Base-by-base conservation (phyloP, 2,329 filamentous ascomycete species). In the Diaporthe ampelina region DNA sequence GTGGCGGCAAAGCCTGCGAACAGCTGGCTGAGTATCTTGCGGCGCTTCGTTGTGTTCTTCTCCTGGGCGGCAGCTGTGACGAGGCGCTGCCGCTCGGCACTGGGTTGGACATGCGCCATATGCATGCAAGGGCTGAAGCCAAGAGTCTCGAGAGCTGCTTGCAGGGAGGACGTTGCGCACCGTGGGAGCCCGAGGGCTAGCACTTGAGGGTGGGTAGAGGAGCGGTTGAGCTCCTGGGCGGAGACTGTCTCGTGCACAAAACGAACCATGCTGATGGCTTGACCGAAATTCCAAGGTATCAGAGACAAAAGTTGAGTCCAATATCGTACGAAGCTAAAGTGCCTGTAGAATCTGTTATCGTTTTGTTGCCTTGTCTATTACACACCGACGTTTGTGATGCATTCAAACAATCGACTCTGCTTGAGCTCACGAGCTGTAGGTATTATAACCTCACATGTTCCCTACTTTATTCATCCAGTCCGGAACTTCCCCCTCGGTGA, bases 161-260 rank as follows among this genome's bases (percentile, higher is more conserved):
- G 81, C 40, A 84, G 76, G 9, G 82, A 84, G 5, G 81, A 82
- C 0, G 82, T 84, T 10, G 81, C 82, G 26, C 81, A 82, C 32
- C 81, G 80, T 13, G 81, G 79, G n/a, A 82, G 79, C 6, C 82
- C 82, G 13, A 75, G 63, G 26, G 73, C 73, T 8, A 75, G 63
- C 21, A 57, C 73, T 7, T 59, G 61, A 4, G 70, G 73, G 4
- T 63, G 48, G 45, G 52, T n/a, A 17, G 61, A 57, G 11, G 61
- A 29, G n/a, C 26, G 29, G n/a, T 74, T 13, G 6, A 74, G 32
- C 21, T 52, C 56, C 35, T 69, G 45, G 13, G 45, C 26, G n/a
- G n/a, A 50, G 29, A 73, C 54, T 50, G 70, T 73, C 7, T 75
- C 70, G 48, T 75, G 73, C 1, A 73, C 70, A 17, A 75, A 75